Conservation (phyloP, 179 eudicot genomes). For the Sideroxylon spinosum region DNA sequence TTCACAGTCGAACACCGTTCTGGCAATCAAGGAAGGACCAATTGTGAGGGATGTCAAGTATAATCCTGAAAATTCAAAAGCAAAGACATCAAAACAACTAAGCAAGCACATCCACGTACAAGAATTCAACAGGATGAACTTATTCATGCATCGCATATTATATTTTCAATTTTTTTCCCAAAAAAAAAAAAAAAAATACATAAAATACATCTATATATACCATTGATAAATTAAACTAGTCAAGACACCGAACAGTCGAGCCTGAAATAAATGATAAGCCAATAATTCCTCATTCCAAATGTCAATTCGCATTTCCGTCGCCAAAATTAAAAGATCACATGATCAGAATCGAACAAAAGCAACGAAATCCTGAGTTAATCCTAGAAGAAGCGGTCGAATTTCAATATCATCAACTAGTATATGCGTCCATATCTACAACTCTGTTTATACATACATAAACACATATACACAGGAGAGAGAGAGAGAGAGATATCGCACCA, state of each 20-base stretch:
- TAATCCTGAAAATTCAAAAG: not conserved
- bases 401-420: not conserved
- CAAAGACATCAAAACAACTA: not conserved
- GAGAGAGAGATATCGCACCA: not conserved
- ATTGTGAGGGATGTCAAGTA: not conserved
- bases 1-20: not conserved
- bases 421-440: not conserved
- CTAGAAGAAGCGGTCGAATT: not conserved
- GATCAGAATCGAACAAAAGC: not conserved
- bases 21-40: not conserved
- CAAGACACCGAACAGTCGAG: not conserved
- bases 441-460: not conserved
- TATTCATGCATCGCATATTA: conserved; percentile 4
- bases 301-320: conserved; percentile 8
- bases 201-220: too few relatives aligned
- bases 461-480: not conserved
- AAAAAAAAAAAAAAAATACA: not conserved
- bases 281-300: conserved; percentile 1
- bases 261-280: not conserved
- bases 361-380: not conserved
- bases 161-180: not conserved
- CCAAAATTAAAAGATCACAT: not conserved
- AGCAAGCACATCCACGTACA: not conserved
- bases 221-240: not conserved
- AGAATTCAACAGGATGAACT: not conserved